Base-by-base conservation (phyloP, 2,329 filamentous ascomycete genomes). In the Colletotrichum eleusines region DNA sequence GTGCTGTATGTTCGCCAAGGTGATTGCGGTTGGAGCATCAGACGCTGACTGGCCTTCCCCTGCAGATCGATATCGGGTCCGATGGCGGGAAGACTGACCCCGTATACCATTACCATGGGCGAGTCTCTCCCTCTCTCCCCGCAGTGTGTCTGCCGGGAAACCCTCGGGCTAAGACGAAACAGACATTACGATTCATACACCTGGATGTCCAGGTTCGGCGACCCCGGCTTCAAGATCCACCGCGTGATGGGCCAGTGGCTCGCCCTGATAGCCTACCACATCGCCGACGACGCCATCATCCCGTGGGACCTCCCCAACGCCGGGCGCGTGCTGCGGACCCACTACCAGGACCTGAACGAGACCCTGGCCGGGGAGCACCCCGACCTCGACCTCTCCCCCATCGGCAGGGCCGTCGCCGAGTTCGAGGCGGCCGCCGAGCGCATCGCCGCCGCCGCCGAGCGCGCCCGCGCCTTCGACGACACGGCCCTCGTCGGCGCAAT, bases 191-290 rank as follows among this genome's bases (percentile, higher is more conserved):
- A 71, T 31, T 71, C 40, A 0, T 86, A 85, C 71, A 81, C 84
- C 69, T 88, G 86, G 86, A 87, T 88, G 85, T 74, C 77, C 0
- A 83, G 78, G 0, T 87, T 82, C 67, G 86, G 84, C 6, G 86
- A 88, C 73, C 84, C 84, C 0, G 85, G 82, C 2, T 87, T 86
- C 75, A 76, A 80, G 55, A 81, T 82, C 1, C 86, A 88, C 73
- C 80, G 81, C 9, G 84, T 82, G 3, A 85, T 88, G 73, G 84
- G 84, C 7, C 83, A 86, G 11, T 66, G 63, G 63, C 57, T 71
- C 42, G 35, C 63, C n/a, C 35, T 71, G 18, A 51, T 71, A n/a
- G 68, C 64, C 7, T 71, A 62, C 20, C 68, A 71, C 6, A 67
- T 71, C 40, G 68, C 68, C 50, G 50, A 71, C 53, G 63, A 71